A percentile compares a stretch with the other conserved stretches of the same genome.
Conservation (phyloP, 768 basidiomycete species). For the Nidularia pulvinata region DNA sequence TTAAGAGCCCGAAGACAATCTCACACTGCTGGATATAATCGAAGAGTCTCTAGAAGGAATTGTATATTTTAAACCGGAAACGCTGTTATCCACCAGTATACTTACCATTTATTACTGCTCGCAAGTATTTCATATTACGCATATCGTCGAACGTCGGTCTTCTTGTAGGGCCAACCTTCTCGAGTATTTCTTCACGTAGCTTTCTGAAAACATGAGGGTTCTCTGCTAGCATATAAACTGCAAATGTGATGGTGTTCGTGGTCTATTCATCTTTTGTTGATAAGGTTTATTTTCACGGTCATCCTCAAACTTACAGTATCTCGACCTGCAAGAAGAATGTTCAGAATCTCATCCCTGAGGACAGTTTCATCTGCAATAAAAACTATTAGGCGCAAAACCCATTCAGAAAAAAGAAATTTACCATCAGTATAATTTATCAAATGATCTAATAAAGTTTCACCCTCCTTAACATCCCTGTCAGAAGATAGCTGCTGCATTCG, state of each 20-base stretch:
- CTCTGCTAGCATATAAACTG: slow-evolving; percentile 52
- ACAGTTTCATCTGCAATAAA: slow-evolving; percentile 30
- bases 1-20: slow-evolving; percentile 9
- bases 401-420: slow-evolving; percentile 11
- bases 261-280: slow-evolving; percentile 22
- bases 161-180: slow-evolving; percentile 36
- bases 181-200: slow-evolving; percentile 50
- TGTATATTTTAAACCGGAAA: slow-evolving; percentile 3
- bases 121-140: slow-evolving; percentile 55
- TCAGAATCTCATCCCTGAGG: slow-evolving; percentile 36
- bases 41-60: slow-evolving; percentile 39
- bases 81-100: neutral
- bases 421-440: slow-evolving; percentile 55
- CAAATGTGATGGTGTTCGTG: slow-evolving; percentile 50
- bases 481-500: slow-evolving; percentile 12
- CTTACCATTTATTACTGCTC: slow-evolving; percentile 56
- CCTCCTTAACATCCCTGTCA: slow-evolving; percentile 34
- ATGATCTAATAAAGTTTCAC: slow-evolving; percentile 50
- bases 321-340: slow-evolving; percentile 25
- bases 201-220: slow-evolving; percentile 43
- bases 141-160: slow-evolving; percentile 56
- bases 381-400: neutral
- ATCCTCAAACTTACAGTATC: slow-evolving; percentile 30
- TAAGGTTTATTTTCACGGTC: neutral
- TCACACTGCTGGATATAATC: slow-evolving; percentile 53